Evolutionary conservation across 257 asterid genomes (phyloP), one percentile per base, ranked within the genome.

Genomic region (Ilex asprella): DNA sequence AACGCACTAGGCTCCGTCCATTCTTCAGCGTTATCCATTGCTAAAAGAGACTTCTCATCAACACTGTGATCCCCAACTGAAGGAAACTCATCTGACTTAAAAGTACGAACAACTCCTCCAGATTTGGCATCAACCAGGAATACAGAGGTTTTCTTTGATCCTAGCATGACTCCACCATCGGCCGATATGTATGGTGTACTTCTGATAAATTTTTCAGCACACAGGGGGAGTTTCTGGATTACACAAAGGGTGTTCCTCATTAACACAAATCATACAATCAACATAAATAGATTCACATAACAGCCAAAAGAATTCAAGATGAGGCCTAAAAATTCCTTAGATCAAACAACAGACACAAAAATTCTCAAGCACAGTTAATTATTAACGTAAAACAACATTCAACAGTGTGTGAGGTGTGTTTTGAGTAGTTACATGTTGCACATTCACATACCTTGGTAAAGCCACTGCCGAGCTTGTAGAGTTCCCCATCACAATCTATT

Each of bases 401-500:
- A 8, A 35, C 5, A 21, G 27, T 21, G 41, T 35, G 41, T 35
- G 7, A 35, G 41, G 41, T 35, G 41, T 35, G 41, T 35, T 5
- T 35, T 35, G 41, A 35, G 41, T 5, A 35, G 41, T 35, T 35
- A 7, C 41, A 35, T 35, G 41, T 35, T 35, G 5, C 11, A 49
- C 73, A 39, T 75, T 87, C 94, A 89, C 27, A 21, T 21, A 76
- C 91, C 74, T 76, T 81, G 63, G 76, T 71, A 5, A 72, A 69
- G 78, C 89, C 91, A 66, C 72, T 72, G 39, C 78, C 81, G 12
- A 82, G 89, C 68, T 81, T 44, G 78, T 85, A 90, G 55, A 91
- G 82, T 59, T 87, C 78, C 95, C 94, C 80, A 69, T 91, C 91
- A 78, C 84, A 72, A 73, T 91, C 97, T 60, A 91, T 73, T 58